Evolutionary conservation across 768 basidiomycete species (phyloP).

Genomic region (Hypholoma sublateritium): DNA sequence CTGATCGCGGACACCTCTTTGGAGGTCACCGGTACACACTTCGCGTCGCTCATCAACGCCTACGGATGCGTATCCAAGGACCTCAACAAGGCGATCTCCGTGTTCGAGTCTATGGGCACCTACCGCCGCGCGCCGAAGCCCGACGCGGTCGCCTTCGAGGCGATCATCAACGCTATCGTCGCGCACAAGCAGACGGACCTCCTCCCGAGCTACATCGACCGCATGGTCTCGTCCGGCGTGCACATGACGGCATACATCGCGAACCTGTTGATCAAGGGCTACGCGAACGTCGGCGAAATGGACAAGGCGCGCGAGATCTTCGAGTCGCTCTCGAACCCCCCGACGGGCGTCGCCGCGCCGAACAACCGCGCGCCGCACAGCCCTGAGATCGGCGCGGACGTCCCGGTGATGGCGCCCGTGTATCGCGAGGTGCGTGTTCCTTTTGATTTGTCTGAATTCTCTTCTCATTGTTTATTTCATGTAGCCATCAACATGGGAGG

Average conservation of each 20-base stretch:
- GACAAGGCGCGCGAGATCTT: slow-evolving; percentile 76
- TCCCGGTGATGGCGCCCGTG: slow-evolving; percentile 56
- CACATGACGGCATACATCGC: slow-evolving; percentile 96
- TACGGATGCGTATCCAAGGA: slow-evolving; percentile 82
- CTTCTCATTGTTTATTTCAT: slow-evolving; percentile 4
- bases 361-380: slow-evolving; percentile 84
- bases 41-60: slow-evolving; percentile 87
- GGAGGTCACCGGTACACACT: slow-evolving; percentile 42
- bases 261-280: slow-evolving; percentile 79
- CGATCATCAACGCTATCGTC: slow-evolving; percentile 84
- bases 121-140: slow-evolving; percentile 50
- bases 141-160: slow-evolving; percentile 88
- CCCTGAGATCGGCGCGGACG: slow-evolving; percentile 21
- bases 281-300: slow-evolving; percentile 66
- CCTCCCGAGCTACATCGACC: slow-evolving; percentile 62
- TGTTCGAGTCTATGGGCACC: slow-evolving; percentile 73
- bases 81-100: slow-evolving; percentile 67
- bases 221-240: slow-evolving; percentile 61
- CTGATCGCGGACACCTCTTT: slow-evolving; percentile 50
- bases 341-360: slow-evolving; percentile 81
- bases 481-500: slow-evolving; percentile 91
- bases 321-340: slow-evolving; percentile 76
- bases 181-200: slow-evolving; percentile 78
- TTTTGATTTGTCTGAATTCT: not conserved
- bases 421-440: slow-evolving; percentile 70